phyloP scores from a whole-genome alignment of 2,329 filamentous ascomycete species.

The Venturia pyrina region DNA sequence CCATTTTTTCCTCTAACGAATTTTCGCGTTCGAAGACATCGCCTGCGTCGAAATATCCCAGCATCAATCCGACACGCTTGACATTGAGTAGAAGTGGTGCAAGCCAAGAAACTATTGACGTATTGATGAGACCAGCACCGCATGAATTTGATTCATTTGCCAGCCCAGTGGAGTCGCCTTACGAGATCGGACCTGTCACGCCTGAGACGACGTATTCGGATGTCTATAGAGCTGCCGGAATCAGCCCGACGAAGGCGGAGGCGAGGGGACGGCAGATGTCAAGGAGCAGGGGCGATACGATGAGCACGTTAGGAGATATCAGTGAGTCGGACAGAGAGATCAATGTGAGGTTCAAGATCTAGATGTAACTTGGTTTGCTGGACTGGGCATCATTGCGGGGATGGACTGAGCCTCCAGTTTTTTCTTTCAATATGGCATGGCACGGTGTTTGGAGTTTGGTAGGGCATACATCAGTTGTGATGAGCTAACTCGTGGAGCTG shows the following conservation, averaged over 20 bases:
- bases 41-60: not conserved
- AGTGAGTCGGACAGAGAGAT: not conserved
- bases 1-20: not conserved
- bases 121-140: constrained; percentile 5
- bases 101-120: constrained; percentile 7
- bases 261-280: not conserved
- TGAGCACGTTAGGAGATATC: not conserved
- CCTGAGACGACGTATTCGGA: constrained; percentile 9
- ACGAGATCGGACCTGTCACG: not conserved
- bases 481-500: not conserved
- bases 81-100: constrained; percentile 1
- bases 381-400: not conserved
- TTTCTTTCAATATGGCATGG: not conserved
- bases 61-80: not conserved
- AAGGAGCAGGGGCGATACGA: not conserved
- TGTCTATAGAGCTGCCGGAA: constrained; percentile 7
- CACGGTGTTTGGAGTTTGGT: not conserved
- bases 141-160: not conserved
- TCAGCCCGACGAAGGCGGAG: constrained; percentile 7
- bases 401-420: not conserved
- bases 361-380: not conserved
- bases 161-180: not conserved
- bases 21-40: not conserved
- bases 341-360: not conserved
- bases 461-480: not conserved